phyloP scores from a whole-genome alignment of 495 filamentous ascomycete genomes.

The Cercophora newfieldiana region DNA sequence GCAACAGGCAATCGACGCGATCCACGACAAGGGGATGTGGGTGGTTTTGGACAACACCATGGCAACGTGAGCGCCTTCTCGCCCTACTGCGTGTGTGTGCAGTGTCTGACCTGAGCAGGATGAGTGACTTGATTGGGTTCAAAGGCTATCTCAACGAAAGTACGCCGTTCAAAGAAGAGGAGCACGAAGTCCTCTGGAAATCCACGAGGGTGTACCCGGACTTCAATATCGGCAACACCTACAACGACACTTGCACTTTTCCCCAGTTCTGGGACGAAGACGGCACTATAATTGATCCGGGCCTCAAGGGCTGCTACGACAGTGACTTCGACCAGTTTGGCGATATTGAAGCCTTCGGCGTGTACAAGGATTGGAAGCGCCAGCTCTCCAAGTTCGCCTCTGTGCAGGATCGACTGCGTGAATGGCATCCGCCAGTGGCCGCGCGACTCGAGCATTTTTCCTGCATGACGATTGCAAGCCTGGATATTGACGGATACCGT shows the following conservation, averaged over 20 bases:
- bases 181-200: slow-evolving; percentile 64
- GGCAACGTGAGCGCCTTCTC: slow-evolving; percentile 47
- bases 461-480: slow-evolving; percentile 61
- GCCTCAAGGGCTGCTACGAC: slow-evolving; percentile 61
- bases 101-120: slow-evolving; percentile 32
- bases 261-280: slow-evolving; percentile 69
- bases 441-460: slow-evolving; percentile 63
- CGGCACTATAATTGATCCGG: slow-evolving; percentile 52
- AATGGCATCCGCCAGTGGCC: slow-evolving; percentile 64
- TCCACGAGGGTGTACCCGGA: slow-evolving; percentile 59
- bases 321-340: slow-evolving; percentile 74
- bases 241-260: slow-evolving; percentile 61
- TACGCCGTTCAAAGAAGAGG: slow-evolving; percentile 58
- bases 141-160: slow-evolving; percentile 49
- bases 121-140: slow-evolving; percentile 71
- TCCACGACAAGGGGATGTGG: slow-evolving; percentile 68
- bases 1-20: slow-evolving; percentile 63
- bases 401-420: slow-evolving; percentile 72
- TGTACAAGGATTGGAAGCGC: slow-evolving; percentile 64
- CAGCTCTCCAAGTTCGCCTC: slow-evolving; percentile 73
- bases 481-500: slow-evolving; percentile 71
- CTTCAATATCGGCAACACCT: slow-evolving; percentile 60
- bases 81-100: not conserved
- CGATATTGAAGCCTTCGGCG: slow-evolving; percentile 67
- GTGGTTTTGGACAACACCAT: slow-evolving; percentile 73